Evolutionary conservation across 164 flowering plant genomes (phyloP), one percentile per base, ranked within the genome.

Genomic region (Piper longum): DNA sequence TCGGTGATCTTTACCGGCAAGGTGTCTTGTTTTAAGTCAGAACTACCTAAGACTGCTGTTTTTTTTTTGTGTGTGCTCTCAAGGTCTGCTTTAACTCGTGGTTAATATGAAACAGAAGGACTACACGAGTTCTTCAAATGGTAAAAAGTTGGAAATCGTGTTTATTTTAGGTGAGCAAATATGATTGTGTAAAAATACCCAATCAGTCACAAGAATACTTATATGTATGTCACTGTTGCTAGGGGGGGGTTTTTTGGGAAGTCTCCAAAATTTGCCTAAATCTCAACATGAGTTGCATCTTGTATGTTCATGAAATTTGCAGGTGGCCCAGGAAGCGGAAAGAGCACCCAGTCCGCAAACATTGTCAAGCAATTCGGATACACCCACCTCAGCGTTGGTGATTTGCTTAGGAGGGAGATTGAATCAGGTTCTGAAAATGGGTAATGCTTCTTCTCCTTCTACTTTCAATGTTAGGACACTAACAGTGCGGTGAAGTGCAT

Each of bases 321-420:
- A 91, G 98, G 98, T 72, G 98, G 98, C 48, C 98, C 98, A 45
- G 98, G 96, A 60, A 87, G 96, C 74, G 98, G 98, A 62, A 89
- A 92, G 76, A 96, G 96, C 43, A 92, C 98, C 44, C 98, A 92
- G 40, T 92, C 96, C 76, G 78, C 88, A 3, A 82, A 85, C 56
- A 85, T 92, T 67, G 98, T 88, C 4, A 57, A 88, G 48, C 82
- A 85, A 68, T 93, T 83, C 73, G 97, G 97, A 39, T 93, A 79
- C 77, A 89, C 97, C 58, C 98, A 93, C 77, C 91, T 89, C 62
- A 93, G 98, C 80, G 95, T 95, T 73, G 97, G 98, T 66, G 97
- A 93, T 80, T 97, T 89, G 71, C 91, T 93, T 52, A 80, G 97
- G 63, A 95, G 86, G 58, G 97, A 93, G 79, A 82, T 80, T n/a